These are phyloP conservation scores for Odonthalia washingtoniensis DNA, from an alignment of 31 red algal species.

Conservation along the genomic window DNA sequence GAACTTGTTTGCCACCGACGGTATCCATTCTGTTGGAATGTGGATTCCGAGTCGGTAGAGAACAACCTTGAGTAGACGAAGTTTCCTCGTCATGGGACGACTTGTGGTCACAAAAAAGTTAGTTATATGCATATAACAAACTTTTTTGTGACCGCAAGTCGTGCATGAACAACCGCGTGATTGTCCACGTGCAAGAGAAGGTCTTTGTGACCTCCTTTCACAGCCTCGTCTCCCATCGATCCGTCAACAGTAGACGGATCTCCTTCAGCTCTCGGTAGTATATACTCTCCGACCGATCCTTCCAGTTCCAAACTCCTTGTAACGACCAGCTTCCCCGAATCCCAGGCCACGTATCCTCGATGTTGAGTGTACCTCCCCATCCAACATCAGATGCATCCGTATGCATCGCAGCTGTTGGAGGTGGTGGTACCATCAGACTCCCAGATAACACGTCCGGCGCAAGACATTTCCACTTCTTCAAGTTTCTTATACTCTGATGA, in stretches of 20 bases:
- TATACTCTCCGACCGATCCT: conserved; percentile 26
- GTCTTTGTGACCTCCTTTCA: not conserved
- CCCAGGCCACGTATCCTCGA: not conserved
- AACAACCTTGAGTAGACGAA: conserved; percentile 17
- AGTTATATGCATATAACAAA: conserved; percentile 21
- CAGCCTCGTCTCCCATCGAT: not conserved
- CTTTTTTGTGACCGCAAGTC: not conserved
- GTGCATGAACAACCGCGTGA: conserved; percentile 34
- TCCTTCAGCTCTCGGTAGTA: conserved; percentile 35
- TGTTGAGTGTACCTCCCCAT: conserved; percentile 30
- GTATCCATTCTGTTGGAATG: conserved; percentile 12
- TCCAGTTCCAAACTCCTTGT: conserved; percentile 44
- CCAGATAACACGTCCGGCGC: not conserved
- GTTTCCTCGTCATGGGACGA: conserved; percentile 9
- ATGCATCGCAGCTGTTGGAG: conserved; percentile 11
- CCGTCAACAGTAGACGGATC: conserved; percentile 18
- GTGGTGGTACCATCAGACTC: not conserved
- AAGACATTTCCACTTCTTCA: not conserved
- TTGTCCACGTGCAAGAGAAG: conserved; percentile 29
- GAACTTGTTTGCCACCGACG: conserved; percentile 40
- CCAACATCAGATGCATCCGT: conserved; percentile 49
- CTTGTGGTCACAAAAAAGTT: conserved; percentile 19
- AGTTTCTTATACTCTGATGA: conserved; percentile 38
- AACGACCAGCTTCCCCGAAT: not conserved
- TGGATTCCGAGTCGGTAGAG: not conserved